Base-by-base conservation (phyloP, 768 basidiomycete genomes). In the Suillus bovinus region DNA sequence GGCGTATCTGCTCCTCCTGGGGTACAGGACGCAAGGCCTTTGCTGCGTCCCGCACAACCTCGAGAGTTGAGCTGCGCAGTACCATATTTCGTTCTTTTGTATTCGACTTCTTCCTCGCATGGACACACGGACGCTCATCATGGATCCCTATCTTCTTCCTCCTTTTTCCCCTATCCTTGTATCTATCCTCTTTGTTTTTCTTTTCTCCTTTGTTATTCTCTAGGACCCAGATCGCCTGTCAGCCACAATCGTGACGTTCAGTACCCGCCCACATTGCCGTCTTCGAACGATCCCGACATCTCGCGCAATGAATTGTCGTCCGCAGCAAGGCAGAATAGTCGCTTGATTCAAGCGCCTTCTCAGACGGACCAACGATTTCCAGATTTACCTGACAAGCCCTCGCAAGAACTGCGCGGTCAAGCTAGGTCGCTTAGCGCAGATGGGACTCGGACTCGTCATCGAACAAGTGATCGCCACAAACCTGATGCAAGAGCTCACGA, bases 1-100 rank as follows among this genome's bases (percentile, higher is more conserved):
- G 73, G 73, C 75, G 71, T 68, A 61, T 66, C 67, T 70, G 67
- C 75, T 79, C 79, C 74, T 75, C 75, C 75, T 74, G 66, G 71
- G 72, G 75, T 70, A 71, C 70, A 76, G 72, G 72, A 67, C 75
- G 60, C 41, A 68, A 70, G 69, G 63, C 63, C 61, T 71, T 62
- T 73, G 73, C 71, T 66, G 67, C 70, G 74, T 81, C 77, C 78
- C 59, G 76, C 70, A 76, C 79, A 78, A 72, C 80, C 79, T 80
- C 73, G 79, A 80, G 80, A 78, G 78, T 76, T 63, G 76, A 78
- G 78, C 69, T 70, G 63, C 66, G 73, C 69, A 67, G 60, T 71
- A 67, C 62, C 67, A 66, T 71, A 61, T 42, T 66, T 67, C 65
- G 34, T 73, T 74, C 70, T 67, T 76, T 71, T 68, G 72, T 73